These are phyloP conservation scores for Apiotrichum gracile DNA, from an alignment of 1,284 basidiomycete species.

Conservation along the genomic window DNA sequence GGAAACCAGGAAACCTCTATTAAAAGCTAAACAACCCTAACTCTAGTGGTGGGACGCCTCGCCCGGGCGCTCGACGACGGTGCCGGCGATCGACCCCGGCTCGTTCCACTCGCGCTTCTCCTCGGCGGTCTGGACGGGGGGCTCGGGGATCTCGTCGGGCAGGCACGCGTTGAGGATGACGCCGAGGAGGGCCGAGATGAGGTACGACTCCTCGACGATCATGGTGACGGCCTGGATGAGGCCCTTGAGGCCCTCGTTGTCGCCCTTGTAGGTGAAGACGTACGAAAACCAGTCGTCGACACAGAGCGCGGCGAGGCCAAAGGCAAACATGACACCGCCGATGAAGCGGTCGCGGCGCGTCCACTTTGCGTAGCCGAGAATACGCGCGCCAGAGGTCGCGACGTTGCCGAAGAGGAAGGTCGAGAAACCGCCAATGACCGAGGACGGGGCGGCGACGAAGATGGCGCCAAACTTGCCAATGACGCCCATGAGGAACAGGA, in stretches of 20 bases:
- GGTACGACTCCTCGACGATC: constrained; percentile 60
- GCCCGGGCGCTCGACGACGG: no score
- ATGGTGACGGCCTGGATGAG: constrained; percentile 73
- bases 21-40: no score
- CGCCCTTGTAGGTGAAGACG: constrained; percentile 45
- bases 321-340: constrained; percentile 60
- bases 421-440: constrained; percentile 29
- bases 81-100: neutral
- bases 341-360: constrained; percentile 74
- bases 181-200: constrained; percentile 31
- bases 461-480: constrained; percentile 33
- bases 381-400: constrained; percentile 59
- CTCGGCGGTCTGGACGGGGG: neutral
- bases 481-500: constrained; percentile 33
- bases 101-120: constrained; percentile 6
- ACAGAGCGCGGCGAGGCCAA: constrained; percentile 62
- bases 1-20: no score
- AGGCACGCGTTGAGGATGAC: constrained; percentile 27
- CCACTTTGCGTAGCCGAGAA: constrained; percentile 62
- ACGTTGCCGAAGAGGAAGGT: constrained; percentile 46
- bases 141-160: constrained; percentile 6
- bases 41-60: no score
- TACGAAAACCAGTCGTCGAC: constrained; percentile 42
- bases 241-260: constrained; percentile 62
- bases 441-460: constrained; percentile 25